Base-by-base conservation (phyloP, 805 yeast species). In the Pichia deserticola region DNA sequence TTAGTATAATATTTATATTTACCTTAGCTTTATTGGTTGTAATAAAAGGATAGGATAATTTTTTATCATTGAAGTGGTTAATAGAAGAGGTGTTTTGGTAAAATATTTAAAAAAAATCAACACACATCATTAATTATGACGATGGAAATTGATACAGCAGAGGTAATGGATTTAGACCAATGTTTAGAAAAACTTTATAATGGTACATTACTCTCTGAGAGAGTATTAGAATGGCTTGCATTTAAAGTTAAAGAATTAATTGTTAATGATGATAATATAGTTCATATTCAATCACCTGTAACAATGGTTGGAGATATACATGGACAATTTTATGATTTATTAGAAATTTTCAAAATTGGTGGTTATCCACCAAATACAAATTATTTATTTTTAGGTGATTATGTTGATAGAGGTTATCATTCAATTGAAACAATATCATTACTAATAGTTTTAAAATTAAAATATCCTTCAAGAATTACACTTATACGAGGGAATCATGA, bases 271-370 rank as follows among this genome's bases (percentile, higher is more conserved):
- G 84, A 95, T 52, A 93, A 93, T 62, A 95, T 93, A 36, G 88
- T 92, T 45, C 85, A 88, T 41, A 73, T 93, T 7, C 72, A 73
- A 36, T 79, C 95, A 3, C 99, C 99, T 1, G 88, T 93, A 10
- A 89, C 98, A 0, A 88, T 93, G 7, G 97, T 93, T 5, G 99
- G 99, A 1, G 99, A 93, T 63, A 92, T 93, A 42, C 99, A 93
- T 60, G 99, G 98, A 8, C 99, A 93, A 67, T 93, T 87, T 62
- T 95, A 90, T 64, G 99, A 93, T 64, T 71, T 93, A 48, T 67
- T 93, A 33, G 99, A 93, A 65, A 89, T 93, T 35, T 93, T 93
- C 68, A 81, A 84, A 52, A 93, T 92, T 37, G 98, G 97, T 0
- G 99, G 98, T 0, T 78, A 79, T 45, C 86, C 95, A 4, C 98